Evolutionary conservation across 176 grass and related monocot species (phyloP).

Genomic region (Chloris gayana): DNA sequence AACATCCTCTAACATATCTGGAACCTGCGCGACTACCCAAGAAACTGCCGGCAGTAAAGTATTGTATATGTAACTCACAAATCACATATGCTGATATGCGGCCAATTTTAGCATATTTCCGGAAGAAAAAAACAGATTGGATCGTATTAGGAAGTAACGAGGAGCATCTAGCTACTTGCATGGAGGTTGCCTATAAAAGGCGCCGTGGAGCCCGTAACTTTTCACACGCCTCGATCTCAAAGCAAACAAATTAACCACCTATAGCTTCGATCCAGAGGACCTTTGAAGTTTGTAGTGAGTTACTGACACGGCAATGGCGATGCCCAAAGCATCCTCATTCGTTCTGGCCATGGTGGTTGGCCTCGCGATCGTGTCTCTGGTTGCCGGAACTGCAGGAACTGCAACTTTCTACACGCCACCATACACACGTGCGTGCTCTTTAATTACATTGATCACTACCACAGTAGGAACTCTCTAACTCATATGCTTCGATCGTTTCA

Average conservation of each 20-base stretch:
- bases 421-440: constrained; percentile 39
- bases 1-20: too few relatives aligned
- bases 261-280: neutral
- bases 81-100: neutral
- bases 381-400: constrained; percentile 37
- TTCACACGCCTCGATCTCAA: neutral
- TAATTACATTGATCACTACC: too few relatives aligned
- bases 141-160: neutral
- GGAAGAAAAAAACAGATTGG: neutral
- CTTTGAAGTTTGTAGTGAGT: neutral
- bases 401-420: constrained; percentile 57
- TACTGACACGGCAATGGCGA: neutral
- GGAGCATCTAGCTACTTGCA: neutral
- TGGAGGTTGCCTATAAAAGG: neutral
- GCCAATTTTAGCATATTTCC: neutral
- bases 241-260: neutral
- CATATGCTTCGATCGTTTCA: neutral
- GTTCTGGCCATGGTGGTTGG: constrained; percentile 12
- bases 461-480: too few relatives aligned
- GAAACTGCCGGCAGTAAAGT: neutral
- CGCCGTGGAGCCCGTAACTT: neutral
- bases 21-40: too few relatives aligned
- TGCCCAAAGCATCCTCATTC: neutral
- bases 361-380: constrained; percentile 34
- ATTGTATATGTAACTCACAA: neutral